These are phyloP conservation scores for Dryadomyces quercus-mongolicae DNA, from an alignment of 2,329 filamentous ascomycete genomes.

Conservation along the genomic window DNA sequence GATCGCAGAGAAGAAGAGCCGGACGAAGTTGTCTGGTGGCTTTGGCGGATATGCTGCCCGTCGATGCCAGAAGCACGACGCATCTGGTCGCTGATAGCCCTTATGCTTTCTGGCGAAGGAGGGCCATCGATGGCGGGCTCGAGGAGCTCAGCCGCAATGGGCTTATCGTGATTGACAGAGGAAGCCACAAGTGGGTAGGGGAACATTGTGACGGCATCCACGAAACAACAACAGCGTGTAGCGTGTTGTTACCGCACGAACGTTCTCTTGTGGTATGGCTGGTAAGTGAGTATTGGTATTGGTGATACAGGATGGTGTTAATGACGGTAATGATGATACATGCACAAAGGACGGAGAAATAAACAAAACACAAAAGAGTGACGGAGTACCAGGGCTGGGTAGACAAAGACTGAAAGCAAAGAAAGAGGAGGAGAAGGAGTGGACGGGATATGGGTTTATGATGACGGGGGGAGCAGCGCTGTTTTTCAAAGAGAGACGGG, in stretches of 20 bases:
- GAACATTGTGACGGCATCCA: background rate
- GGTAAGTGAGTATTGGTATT: background rate
- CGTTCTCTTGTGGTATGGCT: background rate
- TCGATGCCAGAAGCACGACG: constrained; percentile 38
- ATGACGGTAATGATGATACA: background rate
- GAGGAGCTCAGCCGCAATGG: constrained; percentile 28
- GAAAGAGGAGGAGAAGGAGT: constrained; percentile 8
- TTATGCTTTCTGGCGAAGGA: constrained; percentile 46
- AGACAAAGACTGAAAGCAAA: constrained; percentile 5
- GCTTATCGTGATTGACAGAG: constrained; percentile 1
- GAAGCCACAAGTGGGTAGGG: constrained; percentile 3
- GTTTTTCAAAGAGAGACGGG: constrained; percentile 3
- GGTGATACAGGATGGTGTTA: background rate
- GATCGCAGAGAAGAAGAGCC: constrained; percentile 42
- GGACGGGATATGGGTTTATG: background rate
- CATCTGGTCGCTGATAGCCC: constrained; percentile 47
- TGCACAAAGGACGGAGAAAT: background rate
- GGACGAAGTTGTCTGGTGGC: constrained; percentile 39
- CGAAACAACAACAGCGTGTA: constrained; percentile 2
- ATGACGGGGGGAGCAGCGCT: constrained; percentile 2
- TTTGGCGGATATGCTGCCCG: constrained; percentile 24
- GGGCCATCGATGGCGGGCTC: constrained; percentile 49
- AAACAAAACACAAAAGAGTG: background rate
- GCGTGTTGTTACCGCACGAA: background rate
- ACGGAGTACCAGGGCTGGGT: background rate